Evolutionary conservation across 225 moss, liverwort and hornwort genomes (phyloP), one percentile per base, ranked within the genome.

Genomic region (Takakia lepidozioides): DNA sequence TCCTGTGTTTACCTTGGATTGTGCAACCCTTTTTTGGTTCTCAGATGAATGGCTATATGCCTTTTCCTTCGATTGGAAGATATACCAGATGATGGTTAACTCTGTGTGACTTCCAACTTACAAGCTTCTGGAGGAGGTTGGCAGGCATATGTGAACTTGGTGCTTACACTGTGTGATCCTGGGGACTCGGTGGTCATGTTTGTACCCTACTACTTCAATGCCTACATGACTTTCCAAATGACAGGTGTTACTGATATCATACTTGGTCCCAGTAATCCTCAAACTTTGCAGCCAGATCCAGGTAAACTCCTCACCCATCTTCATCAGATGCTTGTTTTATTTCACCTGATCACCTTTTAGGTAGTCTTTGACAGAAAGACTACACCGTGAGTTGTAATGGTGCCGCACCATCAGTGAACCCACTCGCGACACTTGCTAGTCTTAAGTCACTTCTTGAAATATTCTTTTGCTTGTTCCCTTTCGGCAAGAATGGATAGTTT

Each of bases 211-310:
- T 99, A 91, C 55, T 99, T 99, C 81, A 91, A 99, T 54, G 91
- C 98, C 30, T 99, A 83, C 43, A 99, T 91, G 91, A 87, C 98
- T 17, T 99, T 75, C 60, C 98, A 99, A 79, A 99, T 99, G 98
- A 99, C 98, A 36, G 98, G 98, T 3, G 72, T 99, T 29, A 99
- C 87, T 22, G 83, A 99, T 59, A 99, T 99, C 43, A 48, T 83
- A 51, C 64, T 99, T 29, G 98, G 91, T 41, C 98, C 85, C 10
- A 87, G 98, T 66, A 84, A 99, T 63, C 51, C 47, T 59, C 48
- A 63, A 14, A 69, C 43, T 34, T 73, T 91, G 57, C 98, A 99
- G 54, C 98, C 98, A 67, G 98, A 99, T 56, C 85, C 87, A 75
- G 98, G 98, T 91, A 29, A 48, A 61, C 54, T 2, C n/a, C 28